Conservation (phyloP, 148 eudicot genomes). For the Chenopodium formosanum region DNA sequence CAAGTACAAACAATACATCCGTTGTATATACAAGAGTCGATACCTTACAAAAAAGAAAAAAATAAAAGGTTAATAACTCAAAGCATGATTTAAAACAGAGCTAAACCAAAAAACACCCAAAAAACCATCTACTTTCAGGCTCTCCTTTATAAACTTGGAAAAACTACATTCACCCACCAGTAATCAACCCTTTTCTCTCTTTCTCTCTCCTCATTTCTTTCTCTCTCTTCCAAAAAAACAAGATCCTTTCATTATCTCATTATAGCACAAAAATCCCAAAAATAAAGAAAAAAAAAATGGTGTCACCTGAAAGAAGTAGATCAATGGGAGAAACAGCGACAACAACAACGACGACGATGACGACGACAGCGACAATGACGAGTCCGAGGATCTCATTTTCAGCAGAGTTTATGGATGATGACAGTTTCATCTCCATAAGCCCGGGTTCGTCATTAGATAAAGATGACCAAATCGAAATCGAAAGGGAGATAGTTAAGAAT, state of each 20-base stretch:
- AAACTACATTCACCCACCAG: slow-evolving; percentile 13
- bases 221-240: background rate
- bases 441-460: slow-evolving; percentile 39
- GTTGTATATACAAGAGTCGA: no score
- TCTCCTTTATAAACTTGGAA: slow-evolving; percentile 7
- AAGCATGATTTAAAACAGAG: slow-evolving; percentile 1
- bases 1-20: no score
- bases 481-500: slow-evolving; percentile 10
- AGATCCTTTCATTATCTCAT: background rate
- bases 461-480: slow-evolving; percentile 29
- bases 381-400: slow-evolving; percentile 73
- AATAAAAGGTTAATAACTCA: background rate
- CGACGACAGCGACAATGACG: background rate
- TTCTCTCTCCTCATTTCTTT: background rate
- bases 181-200: slow-evolving; percentile 1
- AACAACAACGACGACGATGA: background rate
- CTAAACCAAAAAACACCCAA: slow-evolving; percentile 18
- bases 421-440: slow-evolving; percentile 62
- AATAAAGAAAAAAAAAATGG: slow-evolving; percentile 35
- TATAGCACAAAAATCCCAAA: background rate
- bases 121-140: background rate
- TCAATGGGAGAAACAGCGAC: slow-evolving; percentile 16
- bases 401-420: slow-evolving; percentile 64
- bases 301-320: slow-evolving; percentile 50
- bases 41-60: background rate